Conservation (phyloP, 2,329 filamentous ascomycete species). For the Zalaria obscura region DNA sequence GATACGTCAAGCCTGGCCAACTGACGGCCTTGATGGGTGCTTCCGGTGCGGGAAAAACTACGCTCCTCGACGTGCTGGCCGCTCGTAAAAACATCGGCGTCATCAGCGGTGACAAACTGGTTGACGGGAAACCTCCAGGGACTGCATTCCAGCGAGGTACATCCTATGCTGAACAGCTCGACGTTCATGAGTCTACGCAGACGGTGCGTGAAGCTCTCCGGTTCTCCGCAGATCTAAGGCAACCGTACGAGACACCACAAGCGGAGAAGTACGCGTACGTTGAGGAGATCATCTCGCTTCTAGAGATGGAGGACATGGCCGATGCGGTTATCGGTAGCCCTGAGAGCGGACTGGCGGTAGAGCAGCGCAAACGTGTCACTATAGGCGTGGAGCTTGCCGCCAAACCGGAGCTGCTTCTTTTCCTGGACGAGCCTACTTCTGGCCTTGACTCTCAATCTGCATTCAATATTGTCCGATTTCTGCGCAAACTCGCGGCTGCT, state of each 20-base stretch:
- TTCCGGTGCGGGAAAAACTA: slow-evolving; percentile 70
- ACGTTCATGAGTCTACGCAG: slow-evolving; percentile 46
- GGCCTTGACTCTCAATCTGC: slow-evolving; percentile 51
- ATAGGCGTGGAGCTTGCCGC: slow-evolving; percentile 34
- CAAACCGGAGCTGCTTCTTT: slow-evolving; percentile 44
- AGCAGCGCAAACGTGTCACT: slow-evolving; percentile 47
- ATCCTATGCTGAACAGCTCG: slow-evolving; percentile 51
- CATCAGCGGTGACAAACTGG: slow-evolving; percentile 46
- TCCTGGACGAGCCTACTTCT: slow-evolving; percentile 44
- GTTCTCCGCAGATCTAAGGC: slow-evolving; percentile 51
- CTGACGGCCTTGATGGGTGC: slow-evolving; percentile 38
- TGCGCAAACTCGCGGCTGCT: slow-evolving; percentile 43
- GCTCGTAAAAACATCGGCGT: slow-evolving; percentile 51
- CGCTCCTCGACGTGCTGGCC: slow-evolving; percentile 63
- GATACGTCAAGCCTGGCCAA: slow-evolving; percentile 35
- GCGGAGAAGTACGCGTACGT: slow-evolving; percentile 50
- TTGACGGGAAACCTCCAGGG: slow-evolving; percentile 41
- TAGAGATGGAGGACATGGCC: slow-evolving; percentile 53
- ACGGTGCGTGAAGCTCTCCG: slow-evolving; percentile 52
- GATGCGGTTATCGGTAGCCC: slow-evolving; percentile 50
- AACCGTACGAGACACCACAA: slow-evolving; percentile 42
- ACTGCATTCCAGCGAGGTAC: slow-evolving; percentile 49
- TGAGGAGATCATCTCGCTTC: slow-evolving; percentile 50
- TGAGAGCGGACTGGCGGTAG: slow-evolving; percentile 46
- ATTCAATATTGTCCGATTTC: slow-evolving; percentile 48